A percentile compares a stretch with the other conserved stretches of the same genome.
These are phyloP conservation scores for Phalaenopsis equestris DNA, from an alignment of 106 monocot genomes.

Conservation along the genomic window DNA sequence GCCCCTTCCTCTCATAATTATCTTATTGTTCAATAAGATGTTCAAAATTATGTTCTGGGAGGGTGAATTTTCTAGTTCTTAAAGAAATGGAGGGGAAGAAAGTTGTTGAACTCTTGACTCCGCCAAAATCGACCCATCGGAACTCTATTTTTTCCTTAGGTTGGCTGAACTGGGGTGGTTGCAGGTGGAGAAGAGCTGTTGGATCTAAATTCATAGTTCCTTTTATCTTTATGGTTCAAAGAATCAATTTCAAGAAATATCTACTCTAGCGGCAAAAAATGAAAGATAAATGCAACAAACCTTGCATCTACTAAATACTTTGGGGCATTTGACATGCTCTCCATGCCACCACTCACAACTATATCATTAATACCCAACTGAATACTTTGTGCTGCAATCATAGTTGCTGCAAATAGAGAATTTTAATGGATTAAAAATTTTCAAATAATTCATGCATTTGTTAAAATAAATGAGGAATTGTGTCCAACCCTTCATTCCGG, in stretches of 20 bases:
- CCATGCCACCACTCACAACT: constrained; percentile 95
- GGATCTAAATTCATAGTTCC: neutral
- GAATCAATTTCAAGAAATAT: neutral
- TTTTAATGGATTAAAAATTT: neutral
- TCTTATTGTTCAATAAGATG: too few species aligned
- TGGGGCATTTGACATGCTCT: constrained; percentile 99
- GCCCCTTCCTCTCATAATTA: too few species aligned
- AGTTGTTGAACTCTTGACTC: too few species aligned
- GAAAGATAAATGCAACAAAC: constrained; percentile 23
- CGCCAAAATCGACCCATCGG: too few species aligned
- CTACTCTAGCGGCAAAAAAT: neutral
- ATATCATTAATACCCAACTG: constrained; percentile 94
- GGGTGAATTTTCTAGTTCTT: too few species aligned
- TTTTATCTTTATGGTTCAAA: too few species aligned
- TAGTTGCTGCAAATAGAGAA: constrained; percentile 48
- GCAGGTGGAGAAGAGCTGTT: too few species aligned
- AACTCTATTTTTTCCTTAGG: too few species aligned
- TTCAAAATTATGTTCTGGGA: too few species aligned
- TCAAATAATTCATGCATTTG: neutral
- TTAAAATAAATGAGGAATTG: neutral
- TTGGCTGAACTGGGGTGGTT: too few species aligned
- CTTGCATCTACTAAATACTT: constrained; percentile 93
- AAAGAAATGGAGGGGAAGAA: too few species aligned
- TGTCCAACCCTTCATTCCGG: constrained; percentile 87
- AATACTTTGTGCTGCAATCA: constrained; percentile 90